These are phyloP conservation scores for Mortierella antarctica DNA, from an alignment of 192 early-diverging fungal species.

Conservation along the genomic window DNA sequence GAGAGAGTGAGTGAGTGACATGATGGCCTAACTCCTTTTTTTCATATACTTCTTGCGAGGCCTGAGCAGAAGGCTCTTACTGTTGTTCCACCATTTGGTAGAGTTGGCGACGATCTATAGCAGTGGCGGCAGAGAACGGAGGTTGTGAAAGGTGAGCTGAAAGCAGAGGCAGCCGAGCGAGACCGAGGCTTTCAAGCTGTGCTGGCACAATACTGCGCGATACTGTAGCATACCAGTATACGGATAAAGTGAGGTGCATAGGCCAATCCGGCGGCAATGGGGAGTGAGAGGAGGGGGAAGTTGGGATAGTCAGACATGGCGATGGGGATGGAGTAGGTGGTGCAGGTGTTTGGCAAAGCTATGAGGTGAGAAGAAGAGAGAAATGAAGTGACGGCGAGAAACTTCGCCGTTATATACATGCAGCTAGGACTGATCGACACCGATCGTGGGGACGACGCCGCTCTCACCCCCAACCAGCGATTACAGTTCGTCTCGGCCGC, in stretches of 20 bases:
- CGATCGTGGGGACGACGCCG: no score
- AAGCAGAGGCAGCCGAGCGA: no score
- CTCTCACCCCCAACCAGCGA: no score
- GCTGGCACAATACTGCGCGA: not conserved
- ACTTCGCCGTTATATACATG: not conserved
- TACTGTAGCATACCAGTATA: constrained; percentile 11
- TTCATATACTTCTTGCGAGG: not conserved
- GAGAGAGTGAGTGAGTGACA: not conserved
- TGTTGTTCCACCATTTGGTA: constrained; percentile 53
- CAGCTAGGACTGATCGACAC: not conserved
- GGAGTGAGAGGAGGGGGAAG: constrained; percentile 42
- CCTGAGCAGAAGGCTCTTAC: constrained; percentile 12
- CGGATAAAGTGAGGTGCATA: constrained; percentile 52
- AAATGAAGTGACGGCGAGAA: not conserved
- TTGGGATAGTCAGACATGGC: constrained; percentile 33
- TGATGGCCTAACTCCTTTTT: not conserved
- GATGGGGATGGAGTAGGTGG: not conserved
- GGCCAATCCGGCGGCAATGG: constrained; percentile 36
- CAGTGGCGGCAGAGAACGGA: not conserved
- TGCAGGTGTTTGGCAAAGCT: not conserved
- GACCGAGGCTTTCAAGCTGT: no score
- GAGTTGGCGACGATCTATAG: constrained; percentile 34
- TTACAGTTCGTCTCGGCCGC: no score
- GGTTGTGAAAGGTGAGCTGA: not conserved
- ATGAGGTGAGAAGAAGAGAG: not conserved